These are phyloP conservation scores for Ochetophila trinervis DNA, from an alignment of 306 rosid species.

Conservation along the genomic window DNA sequence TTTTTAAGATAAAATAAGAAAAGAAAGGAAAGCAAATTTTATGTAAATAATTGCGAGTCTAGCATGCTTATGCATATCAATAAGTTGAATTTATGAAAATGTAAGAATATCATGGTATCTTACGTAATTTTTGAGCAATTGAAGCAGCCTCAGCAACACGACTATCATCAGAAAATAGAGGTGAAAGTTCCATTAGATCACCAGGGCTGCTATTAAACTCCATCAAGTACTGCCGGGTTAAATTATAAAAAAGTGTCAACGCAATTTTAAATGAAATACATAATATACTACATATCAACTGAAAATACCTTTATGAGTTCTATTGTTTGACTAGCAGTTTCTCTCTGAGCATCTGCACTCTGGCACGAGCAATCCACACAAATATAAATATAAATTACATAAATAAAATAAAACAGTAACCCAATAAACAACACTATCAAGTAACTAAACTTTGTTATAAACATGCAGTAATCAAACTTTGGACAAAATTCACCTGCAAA, in stretches of 20 bases:
- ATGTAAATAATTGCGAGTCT: no score
- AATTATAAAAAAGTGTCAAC: constrained; percentile 34
- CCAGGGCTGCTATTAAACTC: constrained; percentile 99
- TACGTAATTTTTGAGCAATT: constrained; percentile 97
- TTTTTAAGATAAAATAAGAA: no score
- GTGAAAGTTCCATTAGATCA: constrained; percentile 98
- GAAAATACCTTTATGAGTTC: constrained; percentile 82
- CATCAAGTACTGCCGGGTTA: constrained; percentile 88
- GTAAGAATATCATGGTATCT: constrained; percentile 27
- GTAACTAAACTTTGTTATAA: constrained; percentile 9
- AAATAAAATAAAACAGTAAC: constrained; percentile 14
- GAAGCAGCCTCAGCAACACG: constrained; percentile 99
- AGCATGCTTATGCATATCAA: background rate
- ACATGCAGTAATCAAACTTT: constrained; percentile 23
- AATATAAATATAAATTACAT: constrained; percentile 30
- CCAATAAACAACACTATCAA: constrained; percentile 10
- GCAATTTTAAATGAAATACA: constrained; percentile 19
- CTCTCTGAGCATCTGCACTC: constrained; percentile 99
- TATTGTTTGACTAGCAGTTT: constrained; percentile 97
- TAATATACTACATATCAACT: constrained; percentile 18
- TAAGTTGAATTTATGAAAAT: background rate
- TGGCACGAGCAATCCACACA: constrained; percentile 43
- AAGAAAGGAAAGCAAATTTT: no score
- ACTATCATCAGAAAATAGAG: constrained; percentile 94
- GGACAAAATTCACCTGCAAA: constrained; percentile 73